phyloP scores from a whole-genome alignment of 192 early-diverging fungal species.

The Geranomyces variabilis region DNA sequence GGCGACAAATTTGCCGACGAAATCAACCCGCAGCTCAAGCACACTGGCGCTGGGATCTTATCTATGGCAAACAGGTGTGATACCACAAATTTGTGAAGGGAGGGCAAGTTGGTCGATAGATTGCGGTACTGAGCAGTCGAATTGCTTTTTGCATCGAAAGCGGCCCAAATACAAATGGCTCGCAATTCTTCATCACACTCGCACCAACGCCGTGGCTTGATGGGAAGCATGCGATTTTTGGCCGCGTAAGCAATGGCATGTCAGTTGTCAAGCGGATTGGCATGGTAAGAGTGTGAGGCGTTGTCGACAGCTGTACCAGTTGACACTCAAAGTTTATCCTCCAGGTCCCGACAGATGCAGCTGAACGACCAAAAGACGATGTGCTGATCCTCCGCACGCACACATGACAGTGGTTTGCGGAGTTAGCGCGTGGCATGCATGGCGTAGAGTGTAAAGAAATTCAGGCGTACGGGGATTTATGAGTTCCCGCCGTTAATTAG shows the following conservation, averaged over 20 bases:
- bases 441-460: too few species aligned
- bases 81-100: background rate
- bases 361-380: constrained; percentile 50
- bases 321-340: background rate
- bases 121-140: too few species aligned
- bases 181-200: constrained; percentile 87
- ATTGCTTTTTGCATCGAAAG: constrained; percentile 44
- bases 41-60: constrained; percentile 86
- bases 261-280: constrained; percentile 81
- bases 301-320: background rate
- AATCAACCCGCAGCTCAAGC: constrained; percentile 72
- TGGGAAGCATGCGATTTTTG: constrained; percentile 90
- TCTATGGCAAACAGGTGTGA: constrained; percentile 84
- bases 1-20: constrained; percentile 88
- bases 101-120: too few species aligned
- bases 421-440: too few species aligned
- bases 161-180: constrained; percentile 60
- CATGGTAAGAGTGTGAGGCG: constrained; percentile 42
- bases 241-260: constrained; percentile 81
- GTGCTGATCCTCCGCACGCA: constrained; percentile 37
- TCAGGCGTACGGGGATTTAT: too few species aligned
- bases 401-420: background rate
- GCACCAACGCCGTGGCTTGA: constrained; percentile 91
- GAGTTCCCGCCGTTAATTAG: too few species aligned
- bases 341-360: constrained; percentile 46